Evolutionary conservation across 352 stramenopile species (phyloP), one percentile per base, ranked within the genome.

Genomic region (Pythium sukuiense): DNA sequence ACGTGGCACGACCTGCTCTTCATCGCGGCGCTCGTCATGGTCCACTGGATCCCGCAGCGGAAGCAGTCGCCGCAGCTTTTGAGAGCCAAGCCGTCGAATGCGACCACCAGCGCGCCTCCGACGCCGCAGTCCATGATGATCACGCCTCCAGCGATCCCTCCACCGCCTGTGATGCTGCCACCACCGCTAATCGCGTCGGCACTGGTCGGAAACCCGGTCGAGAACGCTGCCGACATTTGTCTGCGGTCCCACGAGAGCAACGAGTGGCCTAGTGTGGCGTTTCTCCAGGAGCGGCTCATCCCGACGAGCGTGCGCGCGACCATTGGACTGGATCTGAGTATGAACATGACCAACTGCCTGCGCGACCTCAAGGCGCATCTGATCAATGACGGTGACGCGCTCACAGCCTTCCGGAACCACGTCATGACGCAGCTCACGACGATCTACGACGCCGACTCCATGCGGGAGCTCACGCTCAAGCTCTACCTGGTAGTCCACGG

Each of bases 361-460:
- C 81, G 85, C 13, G 85, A 93, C 52, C 67, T 91, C 20, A 93
- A 93, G 59, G 82, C 81, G 4, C 82, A 91, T 57, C 69, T 93
- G 11, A 86, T 93, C 59, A 91, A 89, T 59, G 85, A 93, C 65
- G 63, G 67, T 26, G 85, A 91, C n/a, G 71, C 78, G 6, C 79
- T 93, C 13, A 61, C 62, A 8, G 65, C 80, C 16, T 89, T 84
- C 53, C 71, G 79, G 6, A 57, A 71, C 32, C 70, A 71, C 9
- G 70, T 90, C 18, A 80, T 92, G 67, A 27, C 46, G 35, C 63
- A 68, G 6, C 55, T 91, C 29, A 39, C 27, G 46, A 35, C 63
- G 45, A 46, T 60, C 35, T 69, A 77, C 32, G 70, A 37, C n/a
- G 20, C 45, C 12, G 52, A 67, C 12, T 65, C 59, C 6, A 52